Evolutionary conservation across 768 basidiomycete species (phyloP).

Genomic region (Mycena albidolilacea): DNA sequence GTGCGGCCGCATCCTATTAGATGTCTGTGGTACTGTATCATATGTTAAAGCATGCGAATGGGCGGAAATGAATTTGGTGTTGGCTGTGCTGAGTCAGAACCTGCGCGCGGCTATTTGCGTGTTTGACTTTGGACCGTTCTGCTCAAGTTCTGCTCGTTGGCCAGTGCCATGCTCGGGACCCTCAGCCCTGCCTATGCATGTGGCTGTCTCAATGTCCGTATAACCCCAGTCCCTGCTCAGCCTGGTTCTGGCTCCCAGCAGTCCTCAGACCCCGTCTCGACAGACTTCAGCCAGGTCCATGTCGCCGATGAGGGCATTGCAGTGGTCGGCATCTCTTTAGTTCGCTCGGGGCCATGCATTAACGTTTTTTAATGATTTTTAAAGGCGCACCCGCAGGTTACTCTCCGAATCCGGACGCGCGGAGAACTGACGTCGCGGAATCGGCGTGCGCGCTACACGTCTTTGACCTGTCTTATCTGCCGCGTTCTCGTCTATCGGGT

Average conservation of each 20-base stretch:
- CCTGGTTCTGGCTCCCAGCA: slow-evolving; percentile 44
- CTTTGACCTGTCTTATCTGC: slow-evolving; percentile 81
- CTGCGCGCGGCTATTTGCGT: neutral
- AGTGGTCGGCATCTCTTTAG: slow-evolving; percentile 63
- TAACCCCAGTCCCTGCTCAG: slow-evolving; percentile 51
- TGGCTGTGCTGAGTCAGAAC: slow-evolving; percentile 1
- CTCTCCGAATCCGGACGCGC: slow-evolving; percentile 72
- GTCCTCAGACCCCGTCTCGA: slow-evolving; percentile 39
- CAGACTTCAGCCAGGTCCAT: slow-evolving; percentile 67
- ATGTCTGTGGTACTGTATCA: neutral
- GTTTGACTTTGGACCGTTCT: slow-evolving; percentile 4
- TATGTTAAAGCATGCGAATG: neutral
- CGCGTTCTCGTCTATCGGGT: slow-evolving; percentile 78
- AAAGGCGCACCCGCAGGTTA: slow-evolving; percentile 79
- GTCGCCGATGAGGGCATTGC: slow-evolving; percentile 78
- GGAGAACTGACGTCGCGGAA: slow-evolving; percentile 59
- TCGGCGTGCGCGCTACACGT: slow-evolving; percentile 71
- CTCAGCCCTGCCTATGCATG: slow-evolving; percentile 64
- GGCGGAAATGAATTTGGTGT: neutral
- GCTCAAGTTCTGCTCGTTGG: slow-evolving; percentile 8
- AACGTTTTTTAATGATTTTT: slow-evolving; percentile 34
- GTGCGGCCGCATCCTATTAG: too few relatives aligned
- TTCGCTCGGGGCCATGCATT: slow-evolving; percentile 23
- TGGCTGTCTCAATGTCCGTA: slow-evolving; percentile 80
- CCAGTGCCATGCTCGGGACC: slow-evolving; percentile 32